These are phyloP conservation scores for Cronartium quercuum DNA, from an alignment of 1,284 basidiomycete species.

Conservation along the genomic window DNA sequence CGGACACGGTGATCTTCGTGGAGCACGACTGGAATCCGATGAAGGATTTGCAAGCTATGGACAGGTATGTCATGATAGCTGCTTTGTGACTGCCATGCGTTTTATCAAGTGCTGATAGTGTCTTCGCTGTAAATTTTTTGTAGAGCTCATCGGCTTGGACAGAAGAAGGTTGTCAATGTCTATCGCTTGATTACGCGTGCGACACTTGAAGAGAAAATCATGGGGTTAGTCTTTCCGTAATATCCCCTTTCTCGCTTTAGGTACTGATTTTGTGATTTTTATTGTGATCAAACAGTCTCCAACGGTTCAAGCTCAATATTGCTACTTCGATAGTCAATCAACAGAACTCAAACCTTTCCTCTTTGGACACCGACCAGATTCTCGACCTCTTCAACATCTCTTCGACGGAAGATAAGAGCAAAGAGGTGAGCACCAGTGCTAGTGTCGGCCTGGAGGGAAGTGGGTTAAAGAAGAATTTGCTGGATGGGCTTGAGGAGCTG, in stretches of 20 bases:
- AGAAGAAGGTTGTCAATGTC: constrained; percentile 98
- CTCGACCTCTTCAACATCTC: constrained; percentile 86
- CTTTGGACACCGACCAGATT: constrained; percentile 96
- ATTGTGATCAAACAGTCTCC: constrained; percentile 58
- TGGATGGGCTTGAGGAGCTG: constrained; percentile 79
- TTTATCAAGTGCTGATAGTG: neutral
- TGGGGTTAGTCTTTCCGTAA: constrained; percentile 66
- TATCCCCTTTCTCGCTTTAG: constrained; percentile 1
- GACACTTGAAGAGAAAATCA: constrained; percentile 98
- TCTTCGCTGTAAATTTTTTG: neutral
- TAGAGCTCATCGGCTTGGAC: constrained; percentile 84
- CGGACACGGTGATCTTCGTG: constrained; percentile 98
- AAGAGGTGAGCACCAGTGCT: constrained; percentile 52
- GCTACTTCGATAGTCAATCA: constrained; percentile 95
- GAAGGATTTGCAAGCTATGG: constrained; percentile 99
- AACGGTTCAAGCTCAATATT: constrained; percentile 98
- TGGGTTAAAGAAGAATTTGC: constrained; percentile 62
- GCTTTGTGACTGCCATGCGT: neutral
- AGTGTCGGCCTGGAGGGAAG: constrained; percentile 8
- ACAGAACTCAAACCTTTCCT: constrained; percentile 84
- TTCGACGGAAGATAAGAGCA: constrained; percentile 59
- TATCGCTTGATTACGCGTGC: constrained; percentile 95
- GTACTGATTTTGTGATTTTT: constrained; percentile 3
- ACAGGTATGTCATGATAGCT: constrained; percentile 54
- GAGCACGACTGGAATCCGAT: constrained; percentile 99